Evolutionary conservation across 352 stramenopile genomes (phyloP), one percentile per base, ranked within the genome.

Genomic region (Phytophthora palmivora): DNA sequence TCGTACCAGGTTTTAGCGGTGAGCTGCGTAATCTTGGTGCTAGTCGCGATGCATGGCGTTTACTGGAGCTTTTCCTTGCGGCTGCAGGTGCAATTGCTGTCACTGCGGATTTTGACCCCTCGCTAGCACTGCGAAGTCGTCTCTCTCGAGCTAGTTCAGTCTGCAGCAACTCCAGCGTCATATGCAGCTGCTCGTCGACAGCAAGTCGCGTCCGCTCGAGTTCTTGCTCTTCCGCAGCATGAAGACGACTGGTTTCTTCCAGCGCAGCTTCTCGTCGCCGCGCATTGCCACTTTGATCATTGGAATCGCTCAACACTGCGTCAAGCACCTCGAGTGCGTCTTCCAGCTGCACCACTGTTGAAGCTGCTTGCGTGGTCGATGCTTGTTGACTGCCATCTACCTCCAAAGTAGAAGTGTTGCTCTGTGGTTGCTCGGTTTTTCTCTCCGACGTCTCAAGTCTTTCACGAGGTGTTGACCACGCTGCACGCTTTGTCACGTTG

Each of bases 321-420:
- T 70, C 42, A 7, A 76, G 58, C 52, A 67, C 50, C 28, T 76
- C 63, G 26, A 76, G 47, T 24, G 68, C 68, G 43, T 72, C 55
- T 15, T 64, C 54, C 15, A 74, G 19, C 6, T 50, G 38, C 43
- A 30, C 28, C 26, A 22, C n/a, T 34, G 36, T 67, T 62, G 58
- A 55, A 61, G 43, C 38, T 67, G 42, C 7, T 22, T 41, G 32
- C 18, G n/a, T n/a, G n/a, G 36, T 36, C 12, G 16, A n/a, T 6
- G 4, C 39, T 52, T 48, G 53, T 28, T 67, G 24, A 32, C 26
- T 28, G 34, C 28, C 57, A 49, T 60, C 48, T 36, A 19, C 21
- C 16, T 34, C 46, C 4, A 39, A 12, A 42, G 37, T 36, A 42
- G 39, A 14, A 16, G 9, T 37, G 5, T 9, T 14, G n/a, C 19